Base-by-base conservation (phyloP, 2,329 filamentous ascomycete species). In the Paramyrothecium roridum region DNA sequence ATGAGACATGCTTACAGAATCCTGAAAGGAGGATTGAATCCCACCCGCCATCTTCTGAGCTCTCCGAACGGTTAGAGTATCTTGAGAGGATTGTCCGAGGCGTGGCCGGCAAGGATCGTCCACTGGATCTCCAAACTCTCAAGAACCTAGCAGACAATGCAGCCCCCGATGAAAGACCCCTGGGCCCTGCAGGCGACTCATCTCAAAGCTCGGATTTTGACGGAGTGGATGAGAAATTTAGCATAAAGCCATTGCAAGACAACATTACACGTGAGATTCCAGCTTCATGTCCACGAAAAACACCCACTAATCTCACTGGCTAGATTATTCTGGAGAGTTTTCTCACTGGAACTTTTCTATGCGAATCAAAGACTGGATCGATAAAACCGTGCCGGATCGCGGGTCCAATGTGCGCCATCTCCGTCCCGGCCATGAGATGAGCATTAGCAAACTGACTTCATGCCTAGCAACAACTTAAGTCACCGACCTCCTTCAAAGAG, bases 271-370 rank as follows among this genome's bases (percentile, higher is more conserved):
- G 74, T 76, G 59, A 66, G 73, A 50, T 1, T 54, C 53, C 54
- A 30, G 51, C 43, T 16, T 54, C 53, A 16, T 23, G 47, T 50
- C 46, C 50, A 37, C 16, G 46, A 53, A 12, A 48, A 57, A 53
- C 54, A 50, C 37, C 3, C 4, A 43, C n/a, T 40, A 54, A 48
- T 40, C 7, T 6, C 47, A 80, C 7, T 19, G 13, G 7, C 7
- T 46, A 80, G 77, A 80, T 53, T 80, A 78, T 55, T 80, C 78
- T 1, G 78, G 78, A 11, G 78, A 80, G 58, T 80, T 80, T 59
- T 80, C 78, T 2, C 77, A 80, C 54, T 80, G 77, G 75, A 80
- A 80, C 58, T 80, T 80, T 59, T 79, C 77, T 37, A 78, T 78
- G 76, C 67, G 75, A 45, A 73, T 79, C 58, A 79, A 78, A 58